Conservation (phyloP, 306 rosid genomes). For the Gillenia trifoliata region DNA sequence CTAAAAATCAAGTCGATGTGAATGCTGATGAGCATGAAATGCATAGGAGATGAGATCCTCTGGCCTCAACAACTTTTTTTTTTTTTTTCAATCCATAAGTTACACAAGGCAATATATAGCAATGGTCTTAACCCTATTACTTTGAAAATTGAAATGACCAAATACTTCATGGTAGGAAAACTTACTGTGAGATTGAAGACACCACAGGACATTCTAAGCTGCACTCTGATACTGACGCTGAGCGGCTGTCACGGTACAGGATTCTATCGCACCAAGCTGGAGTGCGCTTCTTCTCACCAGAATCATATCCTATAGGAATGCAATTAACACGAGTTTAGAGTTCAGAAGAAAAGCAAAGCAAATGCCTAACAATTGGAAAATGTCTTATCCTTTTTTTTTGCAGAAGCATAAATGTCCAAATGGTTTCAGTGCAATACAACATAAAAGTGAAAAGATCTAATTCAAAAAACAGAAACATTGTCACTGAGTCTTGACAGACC, state of each 20-base stretch:
- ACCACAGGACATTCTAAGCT: constrained; percentile 77
- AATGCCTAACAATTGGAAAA: neutral
- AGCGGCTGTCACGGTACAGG: constrained; percentile 80
- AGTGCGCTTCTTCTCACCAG: constrained; percentile 96
- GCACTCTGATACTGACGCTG: constrained; percentile 58
- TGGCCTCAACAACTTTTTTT: neutral
- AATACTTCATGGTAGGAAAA: constrained; percentile 18
- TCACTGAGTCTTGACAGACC: neutral
- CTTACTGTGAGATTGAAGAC: constrained; percentile 65
- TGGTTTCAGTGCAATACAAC: constrained; percentile 17
- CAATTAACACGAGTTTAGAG: constrained; percentile 18
- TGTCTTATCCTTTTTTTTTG: neutral
- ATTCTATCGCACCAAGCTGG: constrained; percentile 99
- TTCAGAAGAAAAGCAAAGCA: constrained; percentile 16
- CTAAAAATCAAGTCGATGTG: neutral
- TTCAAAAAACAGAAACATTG: neutral
- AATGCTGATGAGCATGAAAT: neutral
- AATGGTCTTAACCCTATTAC: constrained; percentile 6
- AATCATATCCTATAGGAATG: constrained; percentile 71
- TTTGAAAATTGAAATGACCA: constrained; percentile 5
- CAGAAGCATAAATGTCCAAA: constrained; percentile 3
- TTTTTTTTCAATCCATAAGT: neutral
- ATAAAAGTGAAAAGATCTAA: neutral
- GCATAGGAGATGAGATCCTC: neutral
- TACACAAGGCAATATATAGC: neutral